Evolutionary conservation across 2,329 filamentous ascomycete species (phyloP), one percentile per base, ranked within the genome.

Genomic region (Claviceps purpurea): DNA sequence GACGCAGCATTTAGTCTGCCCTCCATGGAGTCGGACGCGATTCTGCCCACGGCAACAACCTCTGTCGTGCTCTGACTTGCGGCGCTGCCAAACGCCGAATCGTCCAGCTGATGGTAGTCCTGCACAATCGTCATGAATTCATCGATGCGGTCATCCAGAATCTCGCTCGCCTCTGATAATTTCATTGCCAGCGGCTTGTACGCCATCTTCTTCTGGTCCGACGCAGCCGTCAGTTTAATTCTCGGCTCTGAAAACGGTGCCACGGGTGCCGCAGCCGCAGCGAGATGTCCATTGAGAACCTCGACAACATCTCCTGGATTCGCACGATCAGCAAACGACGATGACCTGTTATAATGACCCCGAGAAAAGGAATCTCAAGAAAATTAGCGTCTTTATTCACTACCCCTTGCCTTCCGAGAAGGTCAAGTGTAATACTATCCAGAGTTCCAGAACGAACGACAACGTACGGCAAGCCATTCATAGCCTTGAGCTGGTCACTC

Each of bases 101-200:
- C 84, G 18, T 93, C 87, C 5, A 95, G 73, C 14, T 78, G 73
- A 66, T 95, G 80, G 57, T 89, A 75, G 52, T 84, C 79, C 68
- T 87, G 82, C 5, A 95, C 75, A 1, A 89, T 67, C n/a, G 73
- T 71, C 54, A 81, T 76, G 61, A 96, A 95, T 56, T 90, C 89
- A 60, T 97, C 89, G 71, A 98, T 96, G 60, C 89, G 79, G 68
- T 97, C 91, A 68, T 98, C 93, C 7, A 97, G 77, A 45, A 95
- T 87, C 66, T 95, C 90, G 4, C 91, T 95, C 0, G 89, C 83
- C 65, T 96, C 90, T 5, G 88, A 90, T 6, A 93, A 75, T 62
- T 95, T 95, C 89, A 97, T 95, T 2, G 88, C 85, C 75, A 97
- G 84, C 2, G 89, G 87, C 64, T 90, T 93, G 69, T 97, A 98